A percentile compares a stretch with the other conserved stretches of the same genome.
These are phyloP conservation scores for Epichloe scottii DNA, from an alignment of 2,329 filamentous ascomycete genomes.

Conservation along the genomic window DNA sequence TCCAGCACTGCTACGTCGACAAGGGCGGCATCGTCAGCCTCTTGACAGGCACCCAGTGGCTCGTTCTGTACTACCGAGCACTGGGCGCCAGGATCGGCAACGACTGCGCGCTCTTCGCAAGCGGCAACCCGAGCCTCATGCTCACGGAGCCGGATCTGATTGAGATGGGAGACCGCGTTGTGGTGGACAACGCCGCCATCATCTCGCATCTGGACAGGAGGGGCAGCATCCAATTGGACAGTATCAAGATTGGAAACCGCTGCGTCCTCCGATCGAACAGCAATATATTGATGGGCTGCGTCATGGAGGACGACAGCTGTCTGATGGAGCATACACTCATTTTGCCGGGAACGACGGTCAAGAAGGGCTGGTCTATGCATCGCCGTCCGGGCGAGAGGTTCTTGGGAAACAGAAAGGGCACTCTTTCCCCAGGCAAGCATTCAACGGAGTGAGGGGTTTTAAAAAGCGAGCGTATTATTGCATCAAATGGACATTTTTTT, in stretches of 20 bases:
- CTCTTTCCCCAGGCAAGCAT: not conserved
- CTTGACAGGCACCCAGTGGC: constrained; percentile 39
- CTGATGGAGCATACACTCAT: constrained; percentile 45
- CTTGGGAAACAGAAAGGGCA: constrained; percentile 1
- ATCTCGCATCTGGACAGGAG: constrained; percentile 44
- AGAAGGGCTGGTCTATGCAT: constrained; percentile 36
- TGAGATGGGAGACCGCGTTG: constrained; percentile 37
- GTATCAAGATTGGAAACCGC: constrained; percentile 35
- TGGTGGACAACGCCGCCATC: constrained; percentile 41
- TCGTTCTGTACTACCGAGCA: constrained; percentile 38
- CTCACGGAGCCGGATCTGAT: constrained; percentile 47
- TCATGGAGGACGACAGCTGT: constrained; percentile 33
- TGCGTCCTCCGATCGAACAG: constrained; percentile 39
- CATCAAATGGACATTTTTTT: no score
- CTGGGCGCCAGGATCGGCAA: constrained; percentile 40
- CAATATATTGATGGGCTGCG: constrained; percentile 37
- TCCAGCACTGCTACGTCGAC: constrained; percentile 35
- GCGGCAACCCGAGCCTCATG: constrained; percentile 36
- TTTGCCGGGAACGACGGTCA: constrained; percentile 42
- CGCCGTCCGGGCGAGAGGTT: constrained; percentile 34
- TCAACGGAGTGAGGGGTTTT: not conserved
- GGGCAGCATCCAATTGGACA: constrained; percentile 42
- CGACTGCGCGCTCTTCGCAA: constrained; percentile 42
- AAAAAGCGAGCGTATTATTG: not conserved
- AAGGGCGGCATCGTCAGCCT: constrained; percentile 35